Conservation (phyloP, 2,329 filamentous ascomycete species). For the Microsporum canis region DNA sequence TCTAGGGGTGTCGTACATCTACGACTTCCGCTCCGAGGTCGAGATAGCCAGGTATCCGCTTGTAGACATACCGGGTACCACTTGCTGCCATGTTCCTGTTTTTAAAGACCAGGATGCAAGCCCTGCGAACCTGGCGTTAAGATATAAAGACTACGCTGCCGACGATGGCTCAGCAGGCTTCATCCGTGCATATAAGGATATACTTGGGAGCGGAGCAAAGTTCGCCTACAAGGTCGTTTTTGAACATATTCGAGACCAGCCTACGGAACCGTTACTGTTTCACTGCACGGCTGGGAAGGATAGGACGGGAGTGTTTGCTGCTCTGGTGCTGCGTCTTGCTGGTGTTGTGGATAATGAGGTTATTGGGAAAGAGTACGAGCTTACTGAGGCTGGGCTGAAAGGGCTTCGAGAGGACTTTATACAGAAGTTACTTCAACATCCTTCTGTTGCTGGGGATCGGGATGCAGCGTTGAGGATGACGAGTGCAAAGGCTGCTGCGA, state of each 20-base stretch:
- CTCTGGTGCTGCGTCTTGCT: slow-evolving; percentile 52
- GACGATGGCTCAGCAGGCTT: slow-evolving; percentile 51
- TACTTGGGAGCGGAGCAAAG: slow-evolving; percentile 53
- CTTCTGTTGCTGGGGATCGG: slow-evolving; percentile 38
- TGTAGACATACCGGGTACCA: slow-evolving; percentile 41
- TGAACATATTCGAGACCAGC: slow-evolving; percentile 41
- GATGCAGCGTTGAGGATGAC: slow-evolving; percentile 37
- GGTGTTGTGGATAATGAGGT: slow-evolving; percentile 49
- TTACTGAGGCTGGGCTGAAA: slow-evolving; percentile 23
- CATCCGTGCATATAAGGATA: slow-evolving; percentile 54
- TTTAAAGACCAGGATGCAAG: slow-evolving; percentile 54
- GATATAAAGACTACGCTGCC: slow-evolving; percentile 51
- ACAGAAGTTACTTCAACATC: slow-evolving; percentile 37
- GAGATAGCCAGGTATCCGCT: slow-evolving; percentile 33
- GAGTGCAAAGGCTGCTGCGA: slow-evolving; percentile 39
- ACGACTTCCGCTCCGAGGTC: slow-evolving; percentile 53
- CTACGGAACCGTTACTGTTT: slow-evolving; percentile 46
- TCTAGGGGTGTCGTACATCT: slow-evolving; percentile 54
- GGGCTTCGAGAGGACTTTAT: slow-evolving; percentile 44
- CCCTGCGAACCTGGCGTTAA: slow-evolving; percentile 50
- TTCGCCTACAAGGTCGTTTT: slow-evolving; percentile 48
- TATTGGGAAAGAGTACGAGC: slow-evolving; percentile 30
- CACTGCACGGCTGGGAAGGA: slow-evolving; percentile 73
- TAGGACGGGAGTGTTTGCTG: slow-evolving; percentile 59
- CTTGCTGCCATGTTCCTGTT: slow-evolving; percentile 52